Evolutionary conservation across 495 filamentous ascomycete genomes (phyloP).

Genomic region (Aeminium ludgeri): DNA sequence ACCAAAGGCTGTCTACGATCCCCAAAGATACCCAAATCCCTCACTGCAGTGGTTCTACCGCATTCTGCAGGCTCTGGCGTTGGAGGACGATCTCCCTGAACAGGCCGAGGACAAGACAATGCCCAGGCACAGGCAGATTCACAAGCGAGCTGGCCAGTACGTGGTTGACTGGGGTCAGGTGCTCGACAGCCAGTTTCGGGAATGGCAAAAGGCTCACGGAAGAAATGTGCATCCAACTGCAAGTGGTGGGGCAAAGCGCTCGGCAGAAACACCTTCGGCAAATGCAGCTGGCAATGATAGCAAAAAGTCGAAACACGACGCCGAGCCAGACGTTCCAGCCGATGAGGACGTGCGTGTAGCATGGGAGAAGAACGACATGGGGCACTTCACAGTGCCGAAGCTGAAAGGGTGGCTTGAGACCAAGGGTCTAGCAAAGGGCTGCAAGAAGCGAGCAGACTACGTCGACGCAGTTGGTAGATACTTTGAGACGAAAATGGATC

Average conservation of each 20-base stretch:
- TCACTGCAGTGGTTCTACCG: slow-evolving; percentile 95
- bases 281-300: slow-evolving; percentile 32
- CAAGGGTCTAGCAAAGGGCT: slow-evolving; percentile 43
- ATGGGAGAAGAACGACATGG: slow-evolving; percentile 41
- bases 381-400: slow-evolving; percentile 52
- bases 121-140: slow-evolving; percentile 67
- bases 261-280: slow-evolving; percentile 7
- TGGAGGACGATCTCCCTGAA: slow-evolving; percentile 82
- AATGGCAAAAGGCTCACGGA: slow-evolving; percentile 27
- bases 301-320: slow-evolving; percentile 34
- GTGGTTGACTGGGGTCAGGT: slow-evolving; percentile 59
- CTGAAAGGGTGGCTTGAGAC: slow-evolving; percentile 50
- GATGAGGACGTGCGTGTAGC: slow-evolving; percentile 44
- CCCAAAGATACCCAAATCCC: slow-evolving; percentile 81
- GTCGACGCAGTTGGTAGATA: slow-evolving; percentile 62
- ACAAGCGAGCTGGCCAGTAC: slow-evolving; percentile 68
- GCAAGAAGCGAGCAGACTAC: slow-evolving; percentile 59
- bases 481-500: slow-evolving; percentile 40
- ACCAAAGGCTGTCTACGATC: slow-evolving; percentile 68
- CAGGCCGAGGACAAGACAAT: slow-evolving; percentile 65
- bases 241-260: slow-evolving; percentile 28
- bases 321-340: slow-evolving; percentile 20
- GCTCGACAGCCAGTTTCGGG: slow-evolving; percentile 37
- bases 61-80: slow-evolving; percentile 77
- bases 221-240: slow-evolving; percentile 4